Evolutionary conservation across 163 green algal genomes (phyloP).

Genomic region (Prototheca wickerhamii): DNA sequence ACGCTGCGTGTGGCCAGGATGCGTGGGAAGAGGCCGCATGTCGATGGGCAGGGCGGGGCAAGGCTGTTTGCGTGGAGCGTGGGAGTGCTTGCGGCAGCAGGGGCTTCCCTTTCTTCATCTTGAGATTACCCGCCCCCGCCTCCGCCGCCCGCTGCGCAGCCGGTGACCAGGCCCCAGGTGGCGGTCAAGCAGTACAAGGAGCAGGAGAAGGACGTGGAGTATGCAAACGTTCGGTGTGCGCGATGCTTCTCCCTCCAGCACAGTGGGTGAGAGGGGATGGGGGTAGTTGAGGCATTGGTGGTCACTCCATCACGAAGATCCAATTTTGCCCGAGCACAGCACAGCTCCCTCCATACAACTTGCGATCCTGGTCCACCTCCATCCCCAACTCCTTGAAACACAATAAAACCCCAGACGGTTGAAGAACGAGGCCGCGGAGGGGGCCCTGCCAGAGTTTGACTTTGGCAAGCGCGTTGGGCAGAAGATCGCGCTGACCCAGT

Average conservation of each 20-base stretch:
- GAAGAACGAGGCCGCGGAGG: conserved; percentile 66
- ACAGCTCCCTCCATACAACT: too few species aligned
- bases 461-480: conserved; percentile 63
- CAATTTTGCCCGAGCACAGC: too few species aligned
- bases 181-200: conserved; percentile 7
- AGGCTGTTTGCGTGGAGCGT: background rate
- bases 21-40: too few species aligned
- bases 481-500: conserved; percentile 69
- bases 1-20: too few species aligned
- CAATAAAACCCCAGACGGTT: conserved; percentile 47
- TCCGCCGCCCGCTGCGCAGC: background rate
- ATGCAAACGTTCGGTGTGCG: conserved; percentile 56
- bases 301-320: too few species aligned
- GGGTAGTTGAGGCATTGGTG: background rate
- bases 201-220: conserved; percentile 6
- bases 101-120: background rate
- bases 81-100: background rate
- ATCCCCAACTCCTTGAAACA: background rate
- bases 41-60: background rate
- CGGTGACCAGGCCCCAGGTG: background rate
- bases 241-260: conserved; percentile 76
- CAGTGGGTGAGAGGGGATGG: conserved; percentile 45
- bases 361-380: background rate
- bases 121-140: background rate
- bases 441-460: conserved; percentile 81